phyloP scores from a whole-genome alignment of 2,329 filamentous ascomycete species.

The Alternaria sp. region DNA sequence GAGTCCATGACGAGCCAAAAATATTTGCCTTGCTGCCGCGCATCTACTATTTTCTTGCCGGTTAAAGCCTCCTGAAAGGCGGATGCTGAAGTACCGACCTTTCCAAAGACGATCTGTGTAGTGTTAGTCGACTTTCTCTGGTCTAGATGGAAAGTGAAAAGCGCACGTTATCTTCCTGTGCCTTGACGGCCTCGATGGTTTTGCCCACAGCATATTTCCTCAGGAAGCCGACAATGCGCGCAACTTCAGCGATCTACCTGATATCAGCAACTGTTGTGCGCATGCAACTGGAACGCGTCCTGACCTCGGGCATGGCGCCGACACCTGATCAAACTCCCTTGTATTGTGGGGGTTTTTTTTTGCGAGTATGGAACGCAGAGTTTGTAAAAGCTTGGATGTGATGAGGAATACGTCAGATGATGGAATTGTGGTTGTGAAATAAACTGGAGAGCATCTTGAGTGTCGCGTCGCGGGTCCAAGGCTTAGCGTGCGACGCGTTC shows the following conservation, averaged over 20 bases:
- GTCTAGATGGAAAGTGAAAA: background rate
- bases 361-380: background rate
- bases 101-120: constrained; percentile 78
- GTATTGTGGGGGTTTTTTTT: background rate
- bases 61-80: constrained; percentile 77
- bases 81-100: constrained; percentile 79
- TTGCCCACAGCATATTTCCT: constrained; percentile 84
- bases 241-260: constrained; percentile 66
- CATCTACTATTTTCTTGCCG: constrained; percentile 75
- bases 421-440: constrained; percentile 5
- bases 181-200: constrained; percentile 73
- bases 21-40: constrained; percentile 93
- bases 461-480: constrained; percentile 10
- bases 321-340: background rate
- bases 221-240: constrained; percentile 85
- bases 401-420: constrained; percentile 8
- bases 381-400: background rate
- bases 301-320: constrained; percentile 51
- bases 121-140: background rate
- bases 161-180: constrained; percentile 72
- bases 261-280: constrained; percentile 18
- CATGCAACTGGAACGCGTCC: constrained; percentile 12
- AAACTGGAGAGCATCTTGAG: constrained; percentile 1
- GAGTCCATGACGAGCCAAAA: constrained; percentile 86
- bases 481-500: constrained; percentile 34